Conservation (phyloP, 345 rosid genomes). For the Euphorbia lathyris region DNA sequence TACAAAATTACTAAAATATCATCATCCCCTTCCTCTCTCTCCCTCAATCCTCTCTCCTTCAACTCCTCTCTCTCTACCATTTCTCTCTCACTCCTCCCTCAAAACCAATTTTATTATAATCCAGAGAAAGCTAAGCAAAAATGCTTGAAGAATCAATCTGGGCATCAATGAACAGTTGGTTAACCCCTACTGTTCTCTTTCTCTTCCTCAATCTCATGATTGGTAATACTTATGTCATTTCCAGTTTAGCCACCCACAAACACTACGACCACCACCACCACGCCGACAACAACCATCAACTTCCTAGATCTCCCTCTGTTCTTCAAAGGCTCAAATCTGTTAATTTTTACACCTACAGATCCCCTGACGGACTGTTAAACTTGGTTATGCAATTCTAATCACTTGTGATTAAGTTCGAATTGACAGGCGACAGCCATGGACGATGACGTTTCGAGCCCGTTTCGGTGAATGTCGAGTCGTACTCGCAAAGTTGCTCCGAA, state of each 20-base stretch:
- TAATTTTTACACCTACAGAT: too few species aligned
- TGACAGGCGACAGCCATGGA: constrained; percentile 45
- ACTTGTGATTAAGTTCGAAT: background rate
- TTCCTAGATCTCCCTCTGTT: too few species aligned
- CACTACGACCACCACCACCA: constrained; percentile 16
- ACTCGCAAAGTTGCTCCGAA: constrained; percentile 82
- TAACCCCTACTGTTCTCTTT: constrained; percentile 68
- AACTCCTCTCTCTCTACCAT: too few species aligned
- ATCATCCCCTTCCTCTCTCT: too few species aligned
- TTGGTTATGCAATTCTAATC: background rate
- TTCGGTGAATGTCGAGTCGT: constrained; percentile 76
- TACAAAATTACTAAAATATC: too few species aligned
- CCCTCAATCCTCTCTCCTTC: too few species aligned
- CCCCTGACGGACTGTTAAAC: constrained; percentile 22
- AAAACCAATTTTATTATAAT: too few species aligned
- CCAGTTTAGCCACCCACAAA: constrained; percentile 41
- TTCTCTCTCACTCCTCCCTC: too few species aligned
- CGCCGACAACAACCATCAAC: background rate
- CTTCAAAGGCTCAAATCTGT: too few species aligned
- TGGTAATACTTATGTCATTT: constrained; percentile 62
- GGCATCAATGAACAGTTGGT: constrained; percentile 70
- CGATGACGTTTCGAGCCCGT: constrained; percentile 52
- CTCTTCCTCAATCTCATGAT: constrained; percentile 71
- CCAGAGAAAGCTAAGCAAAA: too few species aligned
- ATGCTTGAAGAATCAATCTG: constrained; percentile 60